A percentile compares a stretch with the other conserved stretches of the same genome.
These are phyloP conservation scores for Cryptomeria japonica DNA, from an alignment of 75 land plant genomes.

Conservation along the genomic window DNA sequence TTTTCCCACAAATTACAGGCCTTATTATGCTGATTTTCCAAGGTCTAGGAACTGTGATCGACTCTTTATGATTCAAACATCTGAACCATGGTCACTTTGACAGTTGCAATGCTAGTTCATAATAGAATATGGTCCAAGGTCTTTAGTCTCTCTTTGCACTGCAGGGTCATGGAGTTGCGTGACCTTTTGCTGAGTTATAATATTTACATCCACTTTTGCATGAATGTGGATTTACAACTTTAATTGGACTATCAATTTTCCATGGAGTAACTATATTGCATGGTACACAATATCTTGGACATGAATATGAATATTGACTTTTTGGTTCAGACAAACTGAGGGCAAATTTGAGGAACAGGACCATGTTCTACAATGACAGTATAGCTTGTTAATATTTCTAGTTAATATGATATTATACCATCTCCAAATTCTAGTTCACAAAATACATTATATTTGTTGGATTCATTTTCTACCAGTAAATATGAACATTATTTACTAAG, in stretches of 20 bases:
- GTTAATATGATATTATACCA: not conserved
- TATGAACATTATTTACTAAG: not conserved
- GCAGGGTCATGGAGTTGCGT: not conserved
- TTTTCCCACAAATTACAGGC: no score
- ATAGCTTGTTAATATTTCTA: not conserved
- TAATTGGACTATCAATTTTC: not conserved
- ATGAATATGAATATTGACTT: not conserved
- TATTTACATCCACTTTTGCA: not conserved
- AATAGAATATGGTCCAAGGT: not conserved
- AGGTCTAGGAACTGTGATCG: not conserved
- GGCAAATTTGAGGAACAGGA: not conserved
- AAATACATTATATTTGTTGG: not conserved
- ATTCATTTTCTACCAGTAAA: not conserved
- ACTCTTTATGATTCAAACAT: not conserved
- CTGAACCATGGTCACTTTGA: not conserved
- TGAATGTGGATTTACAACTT: not conserved
- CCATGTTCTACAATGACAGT: not conserved
- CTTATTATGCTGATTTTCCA: not conserved
- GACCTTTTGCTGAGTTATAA: not conserved
- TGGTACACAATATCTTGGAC: not conserved
- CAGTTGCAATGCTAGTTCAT: not conserved
- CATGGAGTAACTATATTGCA: not conserved
- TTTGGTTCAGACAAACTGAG: not conserved
- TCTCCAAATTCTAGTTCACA: not conserved
- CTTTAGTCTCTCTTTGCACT: not conserved